These are phyloP conservation scores for Malassezia japonica DNA, from an alignment of 1,284 basidiomycete species.

Conservation along the genomic window DNA sequence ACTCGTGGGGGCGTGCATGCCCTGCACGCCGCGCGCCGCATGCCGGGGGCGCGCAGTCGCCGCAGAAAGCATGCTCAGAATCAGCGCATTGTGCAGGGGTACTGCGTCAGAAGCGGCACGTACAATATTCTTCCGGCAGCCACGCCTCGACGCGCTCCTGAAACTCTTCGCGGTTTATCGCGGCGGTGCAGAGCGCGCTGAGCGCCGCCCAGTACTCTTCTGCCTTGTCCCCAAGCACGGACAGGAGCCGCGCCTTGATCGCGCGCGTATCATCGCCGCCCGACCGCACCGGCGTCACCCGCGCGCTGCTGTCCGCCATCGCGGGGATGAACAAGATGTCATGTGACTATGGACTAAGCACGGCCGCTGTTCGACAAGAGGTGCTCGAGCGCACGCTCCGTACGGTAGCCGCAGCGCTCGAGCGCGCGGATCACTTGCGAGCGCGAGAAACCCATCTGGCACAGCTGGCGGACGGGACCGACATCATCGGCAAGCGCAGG, in stretches of 20 bases:
- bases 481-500: slow-evolving; percentile 41
- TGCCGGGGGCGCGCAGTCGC: slow-evolving; percentile 39
- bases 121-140: slow-evolving; percentile 36
- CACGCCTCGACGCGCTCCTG: slow-evolving; percentile 36
- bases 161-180: slow-evolving; percentile 48
- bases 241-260: slow-evolving; percentile 11
- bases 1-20: slow-evolving; percentile 17
- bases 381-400: slow-evolving; percentile 41
- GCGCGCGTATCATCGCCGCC: background rate
- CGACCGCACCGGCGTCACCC: background rate
- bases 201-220: slow-evolving; percentile 49
- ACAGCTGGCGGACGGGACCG: slow-evolving; percentile 39
- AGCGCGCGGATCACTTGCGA: slow-evolving; percentile 39
- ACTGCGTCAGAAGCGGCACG: slow-evolving; percentile 31
- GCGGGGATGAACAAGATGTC: slow-evolving; percentile 2
- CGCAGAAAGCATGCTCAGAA: slow-evolving; percentile 51
- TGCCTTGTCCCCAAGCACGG: slow-evolving; percentile 36
- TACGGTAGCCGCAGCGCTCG: slow-evolving; percentile 42
- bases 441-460: slow-evolving; percentile 44
- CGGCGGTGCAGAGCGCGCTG: slow-evolving; percentile 47
- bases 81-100: slow-evolving; percentile 50
- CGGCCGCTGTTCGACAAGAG: slow-evolving; percentile 21
- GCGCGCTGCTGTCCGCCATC: slow-evolving; percentile 3
- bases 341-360: slow-evolving; percentile 15
- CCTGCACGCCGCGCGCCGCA: slow-evolving; percentile 7